Evolutionary conservation across 192 early-diverging fungal species (phyloP), one percentile per base, ranked within the genome.

Genomic region (Paraglomus brasilianum): DNA sequence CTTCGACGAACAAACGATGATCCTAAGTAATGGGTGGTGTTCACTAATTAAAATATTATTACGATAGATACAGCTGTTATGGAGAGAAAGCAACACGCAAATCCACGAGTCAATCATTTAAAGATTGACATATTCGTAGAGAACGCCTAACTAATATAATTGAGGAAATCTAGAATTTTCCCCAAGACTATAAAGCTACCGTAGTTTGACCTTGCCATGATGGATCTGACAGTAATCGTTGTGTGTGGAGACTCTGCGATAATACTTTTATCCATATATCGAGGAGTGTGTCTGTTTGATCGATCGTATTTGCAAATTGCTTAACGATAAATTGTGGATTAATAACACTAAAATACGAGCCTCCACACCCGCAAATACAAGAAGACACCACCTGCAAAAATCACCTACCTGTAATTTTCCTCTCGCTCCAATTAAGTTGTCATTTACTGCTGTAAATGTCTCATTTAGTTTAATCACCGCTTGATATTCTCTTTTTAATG

Each of bases 251-350:
- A 15, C 74, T 64, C 42, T 79, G 78, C 8, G 78, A 76, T 7
- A 79, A 50, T 14, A 79, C 70, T 17, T 72, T 70, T 42, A 79
- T 74, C 78, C 74, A 79, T 73, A 79, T 69, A 43, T 79, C 78
- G 66, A 79, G 49, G 46, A 79, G 50, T 51, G 71, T 70, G 48
- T 79, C 75, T 11, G 78, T 76, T 51, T 79, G 72, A 30, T 79
- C 74, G 21, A 75, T 70, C 5, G 74, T 76, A 13, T 68, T 74
- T 43, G 71, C 70, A 38, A 79, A 79, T 57, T 30, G 42, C 52
- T 69, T 53, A 41, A 22, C 10, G 44, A 11, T 10, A 47, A 8
- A 55, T 7, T n/a, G n/a, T 39, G 36, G 17, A 38, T 58, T 45
- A 22, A 13, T 42, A 56, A 69, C 55, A n/a, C 7, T 57, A 43